Base-by-base conservation (phyloP, 495 filamentous ascomycete genomes). In the Lichenothelia convexa region DNA sequence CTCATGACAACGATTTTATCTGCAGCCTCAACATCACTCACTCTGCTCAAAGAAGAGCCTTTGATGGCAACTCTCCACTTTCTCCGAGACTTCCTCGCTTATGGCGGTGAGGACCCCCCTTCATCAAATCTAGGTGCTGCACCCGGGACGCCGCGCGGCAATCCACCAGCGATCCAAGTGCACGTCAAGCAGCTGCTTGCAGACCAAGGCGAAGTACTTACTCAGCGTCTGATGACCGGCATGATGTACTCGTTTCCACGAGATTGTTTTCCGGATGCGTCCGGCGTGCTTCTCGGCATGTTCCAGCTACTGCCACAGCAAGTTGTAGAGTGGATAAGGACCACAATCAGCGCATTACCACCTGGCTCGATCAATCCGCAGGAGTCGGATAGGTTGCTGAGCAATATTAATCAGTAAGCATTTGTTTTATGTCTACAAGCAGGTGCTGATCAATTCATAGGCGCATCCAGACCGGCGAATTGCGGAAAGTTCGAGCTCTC, bases 211-310 rank as follows among this genome's bases (percentile, higher is more conserved):
- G 78, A 85, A 53, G 53, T 70, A 18, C 64, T 99, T 22, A 68
- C 81, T 16, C 84, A 92, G 53, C 80, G 82, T 29, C 71, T 91
- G 26, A 59, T 95, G 50, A 85, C 84, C 3, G 89, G 89, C 43
- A 87, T 99, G 85, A 94, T 99, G 86, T 94, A 93, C 52, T 83
- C 74, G 0, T 99, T 95, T 63, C 89, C 89, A 0, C 69, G 74
- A 30, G 91, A 93, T 51, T 94, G 85, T 58, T 85, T 95, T 55
- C 70, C 86, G 0, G 91, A 95, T 56, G 85, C 84, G 4, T 89
- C 80, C 18, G 81, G 85, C 8, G 80, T 93, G n/a, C 58, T 95
- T 41, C 72, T 99, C 47, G 75, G 70, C 1, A 61, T 94, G 43
- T 92, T 95, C 48, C 77, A 94, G 51, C 58, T 95, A 18, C 65